Evolutionary conservation across 495 filamentous ascomycete genomes (phyloP).

Genomic region (Aspergillus conjunctus): DNA sequence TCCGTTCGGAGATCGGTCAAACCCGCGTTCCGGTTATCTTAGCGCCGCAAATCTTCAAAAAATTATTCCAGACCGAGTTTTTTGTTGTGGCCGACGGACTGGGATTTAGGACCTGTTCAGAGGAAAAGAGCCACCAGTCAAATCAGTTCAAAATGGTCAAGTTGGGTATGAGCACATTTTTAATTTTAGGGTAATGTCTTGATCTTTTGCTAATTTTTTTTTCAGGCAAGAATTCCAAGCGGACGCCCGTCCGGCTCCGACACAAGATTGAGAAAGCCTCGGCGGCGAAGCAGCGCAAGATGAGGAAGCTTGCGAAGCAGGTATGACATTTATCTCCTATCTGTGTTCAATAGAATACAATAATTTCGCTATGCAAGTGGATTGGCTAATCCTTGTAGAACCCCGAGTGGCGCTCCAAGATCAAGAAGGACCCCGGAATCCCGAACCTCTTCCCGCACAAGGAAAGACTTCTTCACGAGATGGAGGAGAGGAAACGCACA

Average conservation of each 20-base stretch:
- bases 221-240: conserved; percentile 91
- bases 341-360: not conserved
- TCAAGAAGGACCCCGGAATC: conserved; percentile 97
- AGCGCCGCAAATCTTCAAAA: conserved; percentile 43
- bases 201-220: conserved; percentile 8
- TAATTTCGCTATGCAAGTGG: no score
- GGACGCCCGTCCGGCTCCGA: conserved; percentile 80
- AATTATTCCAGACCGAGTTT: conserved; percentile 26
- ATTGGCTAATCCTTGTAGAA: conserved; percentile 53
- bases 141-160: conserved; percentile 50
- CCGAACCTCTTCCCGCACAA: conserved; percentile 98
- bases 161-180: conserved; percentile 42
- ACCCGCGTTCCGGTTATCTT: conserved; percentile 47
- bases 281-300: conserved; percentile 86
- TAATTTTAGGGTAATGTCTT: not conserved
- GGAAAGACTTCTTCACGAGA: conserved; percentile 88
- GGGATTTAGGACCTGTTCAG: conserved; percentile 16
- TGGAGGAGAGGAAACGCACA: conserved; percentile 79
- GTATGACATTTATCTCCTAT: conserved; percentile 30
- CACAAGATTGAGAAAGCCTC: conserved; percentile 97
- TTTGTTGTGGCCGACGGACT: conserved; percentile 10
- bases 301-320: conserved; percentile 84
- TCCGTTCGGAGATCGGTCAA: conserved; percentile 43
- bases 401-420: conserved; percentile 87
- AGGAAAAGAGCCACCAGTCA: conserved; percentile 13